Percentiles rank a stretch among this genome's conserved stretches.
Evolutionary conservation across 352 stramenopile species (phyloP).

Genomic region (Globisporangium uncinulatum): DNA sequence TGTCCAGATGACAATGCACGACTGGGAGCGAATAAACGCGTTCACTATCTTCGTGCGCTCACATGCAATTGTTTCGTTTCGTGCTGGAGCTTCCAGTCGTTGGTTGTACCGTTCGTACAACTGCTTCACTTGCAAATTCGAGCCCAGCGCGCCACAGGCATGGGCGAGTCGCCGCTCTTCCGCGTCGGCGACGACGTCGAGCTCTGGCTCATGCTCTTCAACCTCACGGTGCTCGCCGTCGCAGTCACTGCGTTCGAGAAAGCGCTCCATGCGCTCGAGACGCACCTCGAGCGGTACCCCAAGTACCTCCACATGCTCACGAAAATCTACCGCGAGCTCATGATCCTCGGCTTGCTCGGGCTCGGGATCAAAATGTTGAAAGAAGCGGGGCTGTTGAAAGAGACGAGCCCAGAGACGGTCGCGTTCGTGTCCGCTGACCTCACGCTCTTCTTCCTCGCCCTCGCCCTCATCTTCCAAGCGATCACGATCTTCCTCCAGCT

Average conservation of each 20-base stretch:
- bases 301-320: slow-evolving; percentile 72
- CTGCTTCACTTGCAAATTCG: background rate
- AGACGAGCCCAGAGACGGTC: slow-evolving; percentile 31
- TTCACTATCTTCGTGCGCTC: too few relatives aligned
- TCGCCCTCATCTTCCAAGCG: slow-evolving; percentile 48
- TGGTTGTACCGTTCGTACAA: too few relatives aligned
- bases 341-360: slow-evolving; percentile 51
- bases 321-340: slow-evolving; percentile 57
- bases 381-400: slow-evolving; percentile 23
- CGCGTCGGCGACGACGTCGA: slow-evolving; percentile 27
- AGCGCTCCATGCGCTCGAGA: slow-evolving; percentile 33
- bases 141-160: background rate
- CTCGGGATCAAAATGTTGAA: slow-evolving; percentile 51
- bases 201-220: slow-evolving; percentile 42
- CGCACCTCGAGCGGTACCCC: slow-evolving; percentile 33
- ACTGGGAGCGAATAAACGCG: too few relatives aligned
- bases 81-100: too few relatives aligned
- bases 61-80: too few relatives aligned
- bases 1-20: too few relatives aligned
- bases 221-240: slow-evolving; percentile 44
- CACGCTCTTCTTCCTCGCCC: slow-evolving; percentile 45
- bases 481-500: slow-evolving; percentile 40
- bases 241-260: slow-evolving; percentile 44
- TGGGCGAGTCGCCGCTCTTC: slow-evolving; percentile 12
- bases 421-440: slow-evolving; percentile 53